Percentiles rank a stretch among this genome's conserved stretches.
These are phyloP conservation scores for Naegleria fowleri DNA, from an alignment of 208 protist species.

Conservation along the genomic window DNA sequence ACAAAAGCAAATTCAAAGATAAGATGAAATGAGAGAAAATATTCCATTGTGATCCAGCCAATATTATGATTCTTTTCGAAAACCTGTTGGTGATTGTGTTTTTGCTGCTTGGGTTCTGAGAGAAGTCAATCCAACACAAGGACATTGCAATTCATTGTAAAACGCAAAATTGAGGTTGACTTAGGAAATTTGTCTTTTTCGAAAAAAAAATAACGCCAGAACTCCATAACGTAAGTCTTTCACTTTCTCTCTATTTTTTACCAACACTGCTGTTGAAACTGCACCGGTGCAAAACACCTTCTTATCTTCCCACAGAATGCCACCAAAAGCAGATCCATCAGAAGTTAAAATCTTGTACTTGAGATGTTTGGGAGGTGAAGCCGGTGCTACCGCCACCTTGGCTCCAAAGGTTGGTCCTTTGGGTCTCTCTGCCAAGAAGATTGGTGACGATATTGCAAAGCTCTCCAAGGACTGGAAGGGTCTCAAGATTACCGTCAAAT, in stretches of 20 bases:
- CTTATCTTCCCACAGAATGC: constrained; percentile 68
- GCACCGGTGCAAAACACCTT: too few species aligned
- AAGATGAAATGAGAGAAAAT: too few species aligned
- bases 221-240: background rate
- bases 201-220: background rate
- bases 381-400: constrained; percentile 88
- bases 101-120: too few species aligned
- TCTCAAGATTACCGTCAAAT: constrained; percentile 93
- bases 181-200: background rate
- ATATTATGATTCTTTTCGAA: too few species aligned
- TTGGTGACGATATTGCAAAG: constrained; percentile 99
- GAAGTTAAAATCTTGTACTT: constrained; percentile 90
- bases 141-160: constrained; percentile 5
- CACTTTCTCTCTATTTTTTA: background rate
- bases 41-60: too few species aligned
- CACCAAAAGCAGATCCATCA: constrained; percentile 95
- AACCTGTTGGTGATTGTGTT: too few species aligned
- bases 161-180: background rate
- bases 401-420: constrained; percentile 99
- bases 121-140: too few species aligned
- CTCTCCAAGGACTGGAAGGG: constrained; percentile 98
- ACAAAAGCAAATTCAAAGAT: too few species aligned
- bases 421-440: constrained; percentile 98
- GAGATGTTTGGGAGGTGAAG: constrained; percentile 95
- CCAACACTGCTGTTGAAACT: too few species aligned